phyloP scores from a whole-genome alignment of 2,329 filamentous ascomycete genomes.

The Diaporthe citriasiana region DNA sequence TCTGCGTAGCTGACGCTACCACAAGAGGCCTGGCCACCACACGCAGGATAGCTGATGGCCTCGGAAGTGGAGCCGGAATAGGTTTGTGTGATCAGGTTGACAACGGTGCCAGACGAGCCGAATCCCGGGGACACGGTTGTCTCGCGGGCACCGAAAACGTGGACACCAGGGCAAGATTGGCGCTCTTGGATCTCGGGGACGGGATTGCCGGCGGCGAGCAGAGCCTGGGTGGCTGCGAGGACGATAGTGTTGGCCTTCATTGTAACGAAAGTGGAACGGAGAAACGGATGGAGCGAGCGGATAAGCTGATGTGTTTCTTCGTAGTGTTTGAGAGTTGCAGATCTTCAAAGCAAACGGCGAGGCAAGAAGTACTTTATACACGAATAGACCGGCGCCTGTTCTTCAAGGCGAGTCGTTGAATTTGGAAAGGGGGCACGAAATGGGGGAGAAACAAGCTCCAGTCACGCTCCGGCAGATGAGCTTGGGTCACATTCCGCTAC shows the following conservation, averaged over 20 bases:
- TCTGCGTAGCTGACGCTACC: constrained; percentile 68
- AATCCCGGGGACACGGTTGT: constrained; percentile 62
- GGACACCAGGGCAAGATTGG: constrained; percentile 59
- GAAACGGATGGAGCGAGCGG: not conserved
- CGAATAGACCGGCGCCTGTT: not conserved
- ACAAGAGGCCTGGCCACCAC: constrained; percentile 69
- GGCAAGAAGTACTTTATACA: constrained; percentile 17
- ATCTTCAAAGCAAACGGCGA: not conserved
- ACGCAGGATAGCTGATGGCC: constrained; percentile 68
- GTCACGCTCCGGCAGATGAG: constrained; percentile 24
- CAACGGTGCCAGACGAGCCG: constrained; percentile 59
- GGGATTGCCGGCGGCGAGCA: constrained; percentile 42
- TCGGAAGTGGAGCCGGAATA: constrained; percentile 62
- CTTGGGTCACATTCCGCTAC: constrained; percentile 13
- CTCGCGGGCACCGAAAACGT: constrained; percentile 66
- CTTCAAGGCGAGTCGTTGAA: not conserved
- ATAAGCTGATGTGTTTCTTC: not conserved
- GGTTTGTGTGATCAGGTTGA: constrained; percentile 59
- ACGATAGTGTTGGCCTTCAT: constrained; percentile 42
- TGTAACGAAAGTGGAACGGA: not conserved
- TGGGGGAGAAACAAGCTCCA: constrained; percentile 9
- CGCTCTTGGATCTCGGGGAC: constrained; percentile 47
- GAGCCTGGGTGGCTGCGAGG: constrained; percentile 41
- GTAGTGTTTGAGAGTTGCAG: constrained; percentile 7
- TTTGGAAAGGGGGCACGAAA: not conserved